phyloP scores from a whole-genome alignment of 176 grass and related monocot species.

The Bolboschoenus planiculmis region DNA sequence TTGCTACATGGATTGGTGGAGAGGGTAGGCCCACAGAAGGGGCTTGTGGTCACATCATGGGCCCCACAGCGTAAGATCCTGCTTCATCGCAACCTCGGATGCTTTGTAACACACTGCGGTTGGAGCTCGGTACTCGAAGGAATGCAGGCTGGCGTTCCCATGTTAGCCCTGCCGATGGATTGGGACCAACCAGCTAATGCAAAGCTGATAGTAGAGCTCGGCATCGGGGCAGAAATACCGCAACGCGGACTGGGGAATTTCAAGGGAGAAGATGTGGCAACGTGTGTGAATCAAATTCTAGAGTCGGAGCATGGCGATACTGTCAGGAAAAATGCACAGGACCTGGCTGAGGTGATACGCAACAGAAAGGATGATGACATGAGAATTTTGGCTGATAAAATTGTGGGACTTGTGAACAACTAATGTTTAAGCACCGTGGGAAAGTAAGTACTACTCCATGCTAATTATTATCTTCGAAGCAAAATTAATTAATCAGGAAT shows the following conservation, averaged over 20 bases:
- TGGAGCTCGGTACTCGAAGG: conserved; percentile 78
- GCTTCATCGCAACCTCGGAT: conserved; percentile 23
- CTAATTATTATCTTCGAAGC: too few species aligned
- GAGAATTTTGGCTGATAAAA: conserved; percentile 30
- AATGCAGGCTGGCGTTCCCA: conserved; percentile 36
- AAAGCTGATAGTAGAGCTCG: conserved; percentile 47
- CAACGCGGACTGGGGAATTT: conserved; percentile 39
- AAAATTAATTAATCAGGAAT: too few species aligned
- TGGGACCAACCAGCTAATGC: conserved; percentile 49
- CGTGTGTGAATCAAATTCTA: conserved; percentile 9
- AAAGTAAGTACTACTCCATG: background rate
- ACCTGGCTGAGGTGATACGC: conserved; percentile 34
- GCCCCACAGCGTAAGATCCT: conserved; percentile 54
- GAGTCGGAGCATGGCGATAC: background rate
- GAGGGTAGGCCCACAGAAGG: conserved; percentile 5
- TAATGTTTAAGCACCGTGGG: background rate
- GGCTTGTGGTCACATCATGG: conserved; percentile 60
- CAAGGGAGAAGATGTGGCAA: conserved; percentile 38
- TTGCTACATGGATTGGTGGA: conserved; percentile 15
- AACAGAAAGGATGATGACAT: conserved; percentile 16
- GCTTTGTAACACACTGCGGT: conserved; percentile 77
- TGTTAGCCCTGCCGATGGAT: conserved; percentile 54
- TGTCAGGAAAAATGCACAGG: conserved; percentile 18
- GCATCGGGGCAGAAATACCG: conserved; percentile 34
- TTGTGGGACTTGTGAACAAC: conserved; percentile 27